Base-by-base conservation (phyloP, 805 yeast genomes). In the Wickerhamiella cacticola region DNA sequence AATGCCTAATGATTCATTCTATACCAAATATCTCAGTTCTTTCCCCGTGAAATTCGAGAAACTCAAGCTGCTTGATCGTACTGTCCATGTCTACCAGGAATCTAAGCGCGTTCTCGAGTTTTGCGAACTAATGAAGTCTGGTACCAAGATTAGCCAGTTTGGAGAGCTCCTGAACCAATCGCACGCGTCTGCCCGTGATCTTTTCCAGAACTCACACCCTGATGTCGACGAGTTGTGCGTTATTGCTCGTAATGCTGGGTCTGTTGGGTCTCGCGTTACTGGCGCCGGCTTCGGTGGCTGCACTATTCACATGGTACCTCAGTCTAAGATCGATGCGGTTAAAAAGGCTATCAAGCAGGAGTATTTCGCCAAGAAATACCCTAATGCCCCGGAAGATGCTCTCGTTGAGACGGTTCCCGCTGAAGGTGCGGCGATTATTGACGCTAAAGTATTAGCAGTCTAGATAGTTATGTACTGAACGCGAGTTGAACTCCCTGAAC, bases 251-350 rank as follows among this genome's bases (percentile, higher is more conserved):
- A 58, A 53, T 1, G 68, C 72, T 51, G 87, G 86, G 3, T 68
- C 83, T 1, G 68, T 63, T 50, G 87, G 87, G 15, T 75, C 83
- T 1, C 68, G 88, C 48, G 70, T 78, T n/a, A 80, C 87, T 8
- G 88, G 87, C 23, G 87, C 88, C 16, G 88, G 88, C 3, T 80
- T 78, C 72, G 87, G 87, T 28, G 87, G 87, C 5, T 75, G 79
- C 25, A 69, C 81, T 0, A 81, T 80, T n/a, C 83, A 79, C 58
- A 62, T 80, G 48, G 74, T 80, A 9, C 64, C 72, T 2, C 63
- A 65, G 3, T 68, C 68, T 50, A 69, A 66, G 50, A 63, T 72
- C 9, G 59, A 57, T 0, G 46, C 47, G 2, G 66, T 77, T 24
- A 60, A 63, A 8, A 49, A 52, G 2, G 77, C 80, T 0, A 64